Conservation (phyloP, 148 eudicot species). For the Talinum fruticosum region DNA sequence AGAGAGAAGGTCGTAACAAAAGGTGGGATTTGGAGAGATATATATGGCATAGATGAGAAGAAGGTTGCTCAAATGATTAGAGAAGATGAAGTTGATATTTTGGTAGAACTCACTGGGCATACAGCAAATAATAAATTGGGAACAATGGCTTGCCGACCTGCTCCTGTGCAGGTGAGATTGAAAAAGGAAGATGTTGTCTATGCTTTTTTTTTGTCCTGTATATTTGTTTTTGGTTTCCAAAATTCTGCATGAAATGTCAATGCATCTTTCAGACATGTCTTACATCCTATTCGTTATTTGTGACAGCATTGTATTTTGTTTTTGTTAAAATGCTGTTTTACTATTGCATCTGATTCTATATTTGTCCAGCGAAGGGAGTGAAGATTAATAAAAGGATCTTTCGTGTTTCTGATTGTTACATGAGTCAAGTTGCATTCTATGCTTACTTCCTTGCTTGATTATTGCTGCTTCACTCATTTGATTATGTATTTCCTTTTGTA, state of each 20-base stretch:
- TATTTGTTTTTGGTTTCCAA: background rate
- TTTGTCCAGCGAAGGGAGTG: background rate
- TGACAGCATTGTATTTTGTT: background rate
- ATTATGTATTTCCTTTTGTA: constrained; percentile 21
- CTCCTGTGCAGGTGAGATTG: constrained; percentile 80
- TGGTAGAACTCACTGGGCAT: constrained; percentile 98
- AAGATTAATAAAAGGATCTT: background rate
- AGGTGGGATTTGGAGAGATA: constrained; percentile 97
- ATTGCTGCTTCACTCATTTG: background rate
- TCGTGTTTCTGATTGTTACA: background rate
- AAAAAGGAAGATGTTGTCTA: constrained; percentile 7
- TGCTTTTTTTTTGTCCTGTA: background rate
- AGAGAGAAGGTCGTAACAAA: constrained; percentile 78
- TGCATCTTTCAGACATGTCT: background rate
- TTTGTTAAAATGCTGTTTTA: background rate
- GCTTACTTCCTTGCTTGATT: background rate
- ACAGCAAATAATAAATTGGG: constrained; percentile 98
- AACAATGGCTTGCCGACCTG: constrained; percentile 98
- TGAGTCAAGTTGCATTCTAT: background rate
- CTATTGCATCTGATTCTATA: background rate
- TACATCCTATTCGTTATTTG: background rate
- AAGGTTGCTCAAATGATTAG: constrained; percentile 90
- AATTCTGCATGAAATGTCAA: background rate
- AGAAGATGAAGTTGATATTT: constrained; percentile 92
- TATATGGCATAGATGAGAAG: constrained; percentile 95